These are phyloP conservation scores for Rhynchospora pubera DNA, from an alignment of 176 grass and related monocot genomes.

Conservation along the genomic window DNA sequence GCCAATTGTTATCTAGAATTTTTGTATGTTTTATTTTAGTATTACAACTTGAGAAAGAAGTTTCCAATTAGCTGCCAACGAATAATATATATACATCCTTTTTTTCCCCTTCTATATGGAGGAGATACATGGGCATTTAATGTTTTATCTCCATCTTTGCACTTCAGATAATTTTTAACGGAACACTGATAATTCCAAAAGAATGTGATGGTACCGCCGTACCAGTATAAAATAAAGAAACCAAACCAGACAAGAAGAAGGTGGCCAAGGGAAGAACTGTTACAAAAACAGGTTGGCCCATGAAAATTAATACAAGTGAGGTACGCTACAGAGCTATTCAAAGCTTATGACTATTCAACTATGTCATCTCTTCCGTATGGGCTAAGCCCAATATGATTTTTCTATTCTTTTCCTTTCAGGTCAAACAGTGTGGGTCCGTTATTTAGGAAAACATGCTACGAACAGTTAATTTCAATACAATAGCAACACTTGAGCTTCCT, in stretches of 20 bases:
- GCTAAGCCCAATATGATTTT: not conserved
- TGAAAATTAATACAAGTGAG: not conserved
- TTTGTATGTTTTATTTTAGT: too few species aligned
- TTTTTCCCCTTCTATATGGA: not conserved
- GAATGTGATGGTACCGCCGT: not conserved
- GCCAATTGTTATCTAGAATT: too few species aligned
- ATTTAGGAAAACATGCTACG: not conserved
- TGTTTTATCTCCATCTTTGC: not conserved
- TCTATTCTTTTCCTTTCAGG: not conserved
- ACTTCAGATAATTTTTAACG: not conserved
- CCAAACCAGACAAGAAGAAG: not conserved
- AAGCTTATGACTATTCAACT: not conserved
- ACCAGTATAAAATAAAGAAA: not conserved
- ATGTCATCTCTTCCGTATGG: not conserved
- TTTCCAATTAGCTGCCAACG: too few species aligned
- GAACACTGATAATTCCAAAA: not conserved
- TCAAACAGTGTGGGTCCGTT: not conserved
- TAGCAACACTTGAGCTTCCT: not conserved
- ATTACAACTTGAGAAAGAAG: too few species aligned
- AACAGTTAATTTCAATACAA: not conserved
- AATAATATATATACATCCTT: not conserved
- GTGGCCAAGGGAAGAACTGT: not conserved
- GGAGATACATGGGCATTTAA: not conserved
- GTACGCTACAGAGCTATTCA: not conserved
- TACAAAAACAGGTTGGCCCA: not conserved